Evolutionary conservation across 495 filamentous ascomycete genomes (phyloP).

Genomic region (Penicillium coffeae): DNA sequence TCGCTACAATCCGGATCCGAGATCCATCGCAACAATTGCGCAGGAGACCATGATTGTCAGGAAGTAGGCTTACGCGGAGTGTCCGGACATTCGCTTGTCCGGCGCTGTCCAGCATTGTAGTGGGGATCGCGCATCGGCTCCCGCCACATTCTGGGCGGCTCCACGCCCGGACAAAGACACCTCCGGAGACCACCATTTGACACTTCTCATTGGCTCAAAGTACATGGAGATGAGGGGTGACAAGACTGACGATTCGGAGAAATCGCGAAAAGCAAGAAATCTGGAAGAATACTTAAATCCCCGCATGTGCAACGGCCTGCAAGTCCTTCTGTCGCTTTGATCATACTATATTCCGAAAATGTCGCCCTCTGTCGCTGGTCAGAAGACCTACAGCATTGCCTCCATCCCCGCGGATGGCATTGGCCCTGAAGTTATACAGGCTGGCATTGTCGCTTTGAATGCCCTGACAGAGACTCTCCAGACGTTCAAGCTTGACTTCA

Average conservation of each 20-base stretch:
- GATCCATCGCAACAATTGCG: too few relatives aligned
- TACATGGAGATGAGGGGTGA: neutral
- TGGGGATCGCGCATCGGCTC: too few relatives aligned
- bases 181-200: neutral
- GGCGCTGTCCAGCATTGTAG: too few relatives aligned
- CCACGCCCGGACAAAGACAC: neutral
- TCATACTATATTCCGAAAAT: conserved; percentile 4
- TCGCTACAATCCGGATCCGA: too few relatives aligned
- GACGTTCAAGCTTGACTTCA: conserved; percentile 48
- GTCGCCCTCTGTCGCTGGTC: conserved; percentile 13
- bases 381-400: conserved; percentile 44
- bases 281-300: neutral
- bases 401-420: conserved; percentile 54
- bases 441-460: conserved; percentile 44
- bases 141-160: too few relatives aligned
- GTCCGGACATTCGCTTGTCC: too few relatives aligned
- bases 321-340: neutral
- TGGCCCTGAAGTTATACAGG: conserved; percentile 50
- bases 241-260: neutral
- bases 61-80: too few relatives aligned
- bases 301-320: neutral
- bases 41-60: too few relatives aligned
- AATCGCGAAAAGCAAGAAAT: neutral
- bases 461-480: conserved; percentile 39
- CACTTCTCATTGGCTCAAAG: neutral